Conservation (phyloP, 2,329 filamentous ascomycete species). For the Colletotrichum plurivorum region DNA sequence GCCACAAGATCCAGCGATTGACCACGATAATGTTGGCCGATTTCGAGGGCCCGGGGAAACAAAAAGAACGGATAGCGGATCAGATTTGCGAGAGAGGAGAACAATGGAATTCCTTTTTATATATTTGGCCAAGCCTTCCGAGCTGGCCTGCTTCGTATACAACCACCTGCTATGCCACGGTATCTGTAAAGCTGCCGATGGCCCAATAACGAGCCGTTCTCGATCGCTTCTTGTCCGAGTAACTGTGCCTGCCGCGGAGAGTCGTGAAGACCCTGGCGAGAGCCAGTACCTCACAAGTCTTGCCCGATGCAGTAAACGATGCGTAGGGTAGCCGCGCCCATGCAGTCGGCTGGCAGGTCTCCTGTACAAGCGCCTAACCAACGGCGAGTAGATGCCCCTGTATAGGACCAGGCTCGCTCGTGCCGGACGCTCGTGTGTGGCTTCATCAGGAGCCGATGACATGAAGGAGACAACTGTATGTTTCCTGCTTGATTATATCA, state of each 20-base stretch:
- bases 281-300: no score
- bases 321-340: not conserved
- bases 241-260: no score
- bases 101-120: conserved; percentile 26
- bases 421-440: no score
- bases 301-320: no score
- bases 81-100: conserved; percentile 1
- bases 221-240: no score
- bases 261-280: no score
- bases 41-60: not conserved
- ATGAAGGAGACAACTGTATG: not conserved
- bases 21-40: conserved; percentile 12
- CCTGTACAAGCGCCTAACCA: not conserved
- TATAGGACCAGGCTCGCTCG: no score
- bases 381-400: no score
- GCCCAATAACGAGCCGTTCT: no score
- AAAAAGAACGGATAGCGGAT: not conserved
- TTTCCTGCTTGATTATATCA: not conserved
- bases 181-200: no score
- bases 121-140: conserved; percentile 11
- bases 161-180: no score
- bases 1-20: conserved; percentile 23
- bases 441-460: not conserved
- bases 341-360: not conserved
- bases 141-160: not conserved